Base-by-base conservation (phyloP, 768 basidiomycete genomes). In the Neoboletus magnificus region DNA sequence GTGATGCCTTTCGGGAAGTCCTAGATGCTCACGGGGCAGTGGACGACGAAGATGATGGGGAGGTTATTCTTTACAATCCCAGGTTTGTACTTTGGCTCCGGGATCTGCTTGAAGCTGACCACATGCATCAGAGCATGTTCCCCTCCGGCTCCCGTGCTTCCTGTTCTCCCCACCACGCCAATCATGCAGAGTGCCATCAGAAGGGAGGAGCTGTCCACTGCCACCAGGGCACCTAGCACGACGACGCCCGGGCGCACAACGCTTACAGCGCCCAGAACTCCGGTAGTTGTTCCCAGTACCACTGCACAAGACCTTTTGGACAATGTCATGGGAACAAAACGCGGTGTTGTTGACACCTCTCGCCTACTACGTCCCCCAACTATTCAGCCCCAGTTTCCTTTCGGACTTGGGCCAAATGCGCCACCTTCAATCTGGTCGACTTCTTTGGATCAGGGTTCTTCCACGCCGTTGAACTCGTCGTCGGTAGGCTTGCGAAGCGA, bases 31-130 rank as follows among this genome's bases (percentile, higher is more conserved):
- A 77, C 18, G 74, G 50, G 4, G 10, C 20, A 18, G 36, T 48
- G 7, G 68, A 70, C 22, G 80, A 81, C 4, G 80, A 81, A 1
- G 81, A 83, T 10, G 85, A 85, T 2, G 77, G 78, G 35, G 80
- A 84, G 8, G 89, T 92, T 20, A 85, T 93, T 61, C 85, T 98
- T 46, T 87, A 85, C 74, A 80, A 88, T 67, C 86, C 83, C 33
- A 79, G 82, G 84, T 85, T 52, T 25, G 72, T 59, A 25, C 29
- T n/a, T 44, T 23, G 30, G 29, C 22, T 47, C 29, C 32, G 12
- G 48, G 54, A 50, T 44, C n/a, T 44, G 5, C 29, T 11, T 16
- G 33, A 37, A 20, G 53, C 46, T 69, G 46, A 59, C 27, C 29
- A 23, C 27, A 29, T 36, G 53, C 6, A 30, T 18, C 43, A 71